phyloP scores from a whole-genome alignment of 1,139 yeast genomes.

The Scheffersomyces illinoinensis region DNA sequence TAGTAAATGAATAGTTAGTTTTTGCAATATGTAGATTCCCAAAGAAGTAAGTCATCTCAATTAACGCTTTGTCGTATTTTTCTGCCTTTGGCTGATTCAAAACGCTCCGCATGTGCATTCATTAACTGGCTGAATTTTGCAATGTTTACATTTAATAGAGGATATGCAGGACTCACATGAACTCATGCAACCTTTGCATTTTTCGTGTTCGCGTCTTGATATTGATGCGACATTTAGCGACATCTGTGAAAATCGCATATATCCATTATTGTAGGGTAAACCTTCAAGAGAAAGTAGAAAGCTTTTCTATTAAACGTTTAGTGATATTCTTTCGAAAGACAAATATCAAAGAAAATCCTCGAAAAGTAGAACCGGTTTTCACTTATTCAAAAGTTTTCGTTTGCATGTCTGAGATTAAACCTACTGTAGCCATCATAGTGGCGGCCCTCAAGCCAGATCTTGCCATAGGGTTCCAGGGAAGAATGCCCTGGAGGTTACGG shows the following conservation, averaged over 20 bases:
- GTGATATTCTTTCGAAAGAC: not conserved
- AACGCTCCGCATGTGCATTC: not conserved
- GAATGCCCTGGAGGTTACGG: conserved; percentile 84
- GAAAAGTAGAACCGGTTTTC: not conserved
- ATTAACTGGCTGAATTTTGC: not conserved
- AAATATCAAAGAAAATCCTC: not conserved
- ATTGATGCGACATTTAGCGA: not conserved
- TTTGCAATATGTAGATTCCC: not conserved
- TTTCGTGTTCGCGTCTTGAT: not conserved
- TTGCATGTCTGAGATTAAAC: conserved; percentile 9
- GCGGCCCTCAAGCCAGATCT: conserved; percentile 80
- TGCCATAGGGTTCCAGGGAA: conserved; percentile 85
- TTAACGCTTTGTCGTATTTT: not conserved
- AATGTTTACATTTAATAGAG: not conserved
- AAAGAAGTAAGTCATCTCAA: not conserved
- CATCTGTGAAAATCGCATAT: not conserved
- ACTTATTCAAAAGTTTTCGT: no score
- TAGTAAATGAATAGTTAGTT: not conserved
- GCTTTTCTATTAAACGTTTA: no score
- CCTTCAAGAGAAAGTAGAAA: not conserved
- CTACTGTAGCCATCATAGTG: conserved; percentile 63
- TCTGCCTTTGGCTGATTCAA: not conserved
- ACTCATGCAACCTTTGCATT: not conserved
- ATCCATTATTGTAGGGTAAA: not conserved
- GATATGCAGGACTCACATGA: not conserved